Base-by-base conservation (phyloP, 495 filamentous ascomycete genomes). In the Parachaetomium inaequale region DNA sequence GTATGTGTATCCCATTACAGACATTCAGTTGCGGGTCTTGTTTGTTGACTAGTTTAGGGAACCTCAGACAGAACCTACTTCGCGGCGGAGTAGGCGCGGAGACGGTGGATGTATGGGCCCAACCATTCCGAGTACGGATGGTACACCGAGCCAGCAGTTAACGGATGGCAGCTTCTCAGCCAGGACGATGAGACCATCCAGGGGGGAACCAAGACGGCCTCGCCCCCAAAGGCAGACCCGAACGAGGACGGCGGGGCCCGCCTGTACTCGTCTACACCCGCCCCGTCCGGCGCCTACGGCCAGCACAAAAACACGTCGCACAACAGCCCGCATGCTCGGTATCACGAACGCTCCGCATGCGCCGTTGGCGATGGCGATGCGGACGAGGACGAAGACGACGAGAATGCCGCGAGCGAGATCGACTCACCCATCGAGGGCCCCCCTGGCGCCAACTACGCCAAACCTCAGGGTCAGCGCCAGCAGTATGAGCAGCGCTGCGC, bases 61-160 rank as follows among this genome's bases (percentile, higher is more conserved):
- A 84, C 56, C 76, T 92, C 36, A 83, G 78, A 56, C 79, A 78
- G 5, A 85, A 85, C 56, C 81, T 92, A 14, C 73, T 85, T 55
- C 79, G 77, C 55, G 86, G 84, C 32, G 88, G 88, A 3, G 78
- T 91, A 54, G 79, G 81, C 3, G 73, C 79, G 38, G 84, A 86
- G 52, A 85, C 82, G 21, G 73, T 92, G 43, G 78, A 83, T 70
- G 85, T 87, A 72, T 70, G 79, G 57, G 45, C 43, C 58, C 38
- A 25, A 25, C 43, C 34, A 19, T 32, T 26, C 17, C 26, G 4
- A 38, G 36, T 8, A 54, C 11, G 19, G 10, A 31, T 31, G 31
- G 26, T 29, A 26, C 7, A 7, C n/a, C 34, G 19, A 31, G 19
- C 15, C 32, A 29, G 43, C 42, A 29, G 64, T 57, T 60, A 62